A percentile compares a stretch with the other conserved stretches of the same genome.
Evolutionary conservation across 768 basidiomycete genomes (phyloP).

Genomic region (Trametes coccinea): DNA sequence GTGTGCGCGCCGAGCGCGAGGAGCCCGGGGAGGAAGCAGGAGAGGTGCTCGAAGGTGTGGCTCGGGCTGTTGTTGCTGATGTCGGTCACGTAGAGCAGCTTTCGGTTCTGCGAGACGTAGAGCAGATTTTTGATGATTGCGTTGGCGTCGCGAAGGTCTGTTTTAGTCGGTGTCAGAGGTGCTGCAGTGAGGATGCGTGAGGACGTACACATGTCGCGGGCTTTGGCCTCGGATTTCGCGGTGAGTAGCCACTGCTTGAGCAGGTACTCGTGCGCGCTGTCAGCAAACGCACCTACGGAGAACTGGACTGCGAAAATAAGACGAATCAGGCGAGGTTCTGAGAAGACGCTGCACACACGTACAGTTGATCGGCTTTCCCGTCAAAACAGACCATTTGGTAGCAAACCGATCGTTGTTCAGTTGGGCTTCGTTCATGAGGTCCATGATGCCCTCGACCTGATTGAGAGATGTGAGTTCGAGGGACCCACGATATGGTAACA

Average conservation of each 20-base stretch:
- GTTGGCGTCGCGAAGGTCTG: constrained; percentile 63
- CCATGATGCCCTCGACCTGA: constrained; percentile 54
- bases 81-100: constrained; percentile 76
- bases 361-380: constrained; percentile 23
- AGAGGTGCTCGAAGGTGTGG: constrained; percentile 73
- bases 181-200: neutral
- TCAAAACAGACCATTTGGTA: constrained; percentile 23
- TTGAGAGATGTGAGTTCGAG: too few relatives aligned
- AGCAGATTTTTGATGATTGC: constrained; percentile 64
- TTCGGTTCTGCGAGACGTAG: constrained; percentile 63
- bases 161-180: neutral
- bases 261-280: constrained; percentile 79
- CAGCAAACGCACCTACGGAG: constrained; percentile 66
- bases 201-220: constrained; percentile 65
- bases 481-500: too few relatives aligned
- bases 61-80: constrained; percentile 33
- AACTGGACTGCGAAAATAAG: constrained; percentile 29
- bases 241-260: constrained; percentile 76
- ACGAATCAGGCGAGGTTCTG: neutral
- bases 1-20: constrained; percentile 71
- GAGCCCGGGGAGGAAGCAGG: constrained; percentile 79
- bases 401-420: constrained; percentile 25
- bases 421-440: constrained; percentile 38
- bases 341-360: neutral
- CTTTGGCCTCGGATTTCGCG: constrained; percentile 58